Percentiles rank a stretch among this genome's conserved stretches.
phyloP scores from a whole-genome alignment of 2,329 filamentous ascomycete species.

The Xylogone sp. region DNA sequence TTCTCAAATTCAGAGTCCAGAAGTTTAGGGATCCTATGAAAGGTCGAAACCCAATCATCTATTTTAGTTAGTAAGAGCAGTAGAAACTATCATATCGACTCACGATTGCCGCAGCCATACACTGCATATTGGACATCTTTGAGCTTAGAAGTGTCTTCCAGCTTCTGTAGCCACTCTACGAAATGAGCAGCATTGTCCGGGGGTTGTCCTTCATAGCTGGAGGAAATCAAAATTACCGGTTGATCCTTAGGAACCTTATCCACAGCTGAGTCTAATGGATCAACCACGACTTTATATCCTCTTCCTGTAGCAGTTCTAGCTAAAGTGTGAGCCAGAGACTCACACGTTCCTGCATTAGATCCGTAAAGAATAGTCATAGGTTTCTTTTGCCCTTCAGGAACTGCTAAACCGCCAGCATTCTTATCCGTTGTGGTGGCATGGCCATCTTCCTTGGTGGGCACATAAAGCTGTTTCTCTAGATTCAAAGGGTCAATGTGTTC shows the following conservation, averaged over 20 bases:
- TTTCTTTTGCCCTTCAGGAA: slow-evolving; percentile 10
- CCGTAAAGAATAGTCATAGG: slow-evolving; percentile 63
- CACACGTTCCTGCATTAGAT: slow-evolving; percentile 71
- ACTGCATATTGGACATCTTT: slow-evolving; percentile 60
- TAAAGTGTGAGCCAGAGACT: slow-evolving; percentile 60
- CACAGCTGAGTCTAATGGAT: slow-evolving; percentile 57
- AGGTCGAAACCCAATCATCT: slow-evolving; percentile 56
- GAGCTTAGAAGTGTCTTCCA: slow-evolving; percentile 44
- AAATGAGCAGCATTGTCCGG: slow-evolving; percentile 69
- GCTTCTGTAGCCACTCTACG: slow-evolving; percentile 59
- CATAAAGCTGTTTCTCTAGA: slow-evolving; percentile 33
- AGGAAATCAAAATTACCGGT: slow-evolving; percentile 63
- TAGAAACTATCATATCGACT: slow-evolving; percentile 21
- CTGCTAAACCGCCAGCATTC: not conserved
- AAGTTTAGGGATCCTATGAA: slow-evolving; percentile 61
- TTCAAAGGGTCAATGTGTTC: slow-evolving; percentile 40
- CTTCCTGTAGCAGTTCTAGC: slow-evolving; percentile 53
- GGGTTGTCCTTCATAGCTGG: slow-evolving; percentile 70
- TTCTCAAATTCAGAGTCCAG: slow-evolving; percentile 52
- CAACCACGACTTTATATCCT: slow-evolving; percentile 54
- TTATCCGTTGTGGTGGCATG: slow-evolving; percentile 24
- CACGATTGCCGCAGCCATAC: slow-evolving; percentile 62
- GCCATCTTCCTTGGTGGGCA: not conserved
- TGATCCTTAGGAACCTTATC: slow-evolving; percentile 54
- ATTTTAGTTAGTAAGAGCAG: slow-evolving; percentile 7